These are phyloP conservation scores for Psilocybe subaeruginosa DNA, from an alignment of 768 basidiomycete genomes.

Conservation along the genomic window DNA sequence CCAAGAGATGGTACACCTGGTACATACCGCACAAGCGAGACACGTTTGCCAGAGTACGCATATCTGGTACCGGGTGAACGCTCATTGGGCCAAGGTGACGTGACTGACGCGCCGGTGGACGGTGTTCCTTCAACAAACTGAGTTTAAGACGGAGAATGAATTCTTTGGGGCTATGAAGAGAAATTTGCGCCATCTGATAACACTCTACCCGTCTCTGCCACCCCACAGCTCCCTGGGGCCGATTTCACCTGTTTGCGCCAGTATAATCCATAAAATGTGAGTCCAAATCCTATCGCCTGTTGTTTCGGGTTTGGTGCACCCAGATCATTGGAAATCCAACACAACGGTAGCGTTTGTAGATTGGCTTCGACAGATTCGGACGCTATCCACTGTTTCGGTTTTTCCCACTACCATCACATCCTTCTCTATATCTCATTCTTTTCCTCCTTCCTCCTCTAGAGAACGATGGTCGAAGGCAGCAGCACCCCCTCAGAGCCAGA, in stretches of 20 bases:
- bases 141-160: slow-evolving; percentile 29
- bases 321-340: slow-evolving; percentile 28
- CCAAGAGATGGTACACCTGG: neutral
- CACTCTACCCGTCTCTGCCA: neutral
- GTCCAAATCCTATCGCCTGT: neutral
- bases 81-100: neutral
- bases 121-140: slow-evolving; percentile 3
- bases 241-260: neutral
- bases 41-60: neutral
- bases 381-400: slow-evolving; percentile 42
- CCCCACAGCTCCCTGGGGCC: neutral
- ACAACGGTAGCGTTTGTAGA: slow-evolving; percentile 35
- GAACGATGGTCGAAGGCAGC: slow-evolving; percentile 35
- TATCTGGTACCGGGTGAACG: neutral
- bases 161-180: slow-evolving; percentile 10
- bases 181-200: neutral
- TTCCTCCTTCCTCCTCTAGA: slow-evolving; percentile 28
- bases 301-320: slow-evolving; percentile 14
- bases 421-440: slow-evolving; percentile 28
- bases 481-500: slow-evolving; percentile 31
- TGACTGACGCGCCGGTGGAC: neutral
- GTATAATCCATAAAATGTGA: neutral
- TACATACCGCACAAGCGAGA: neutral
- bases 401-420: slow-evolving; percentile 28
- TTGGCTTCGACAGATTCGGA: slow-evolving; percentile 40